Evolutionary conservation across 2,329 filamentous ascomycete species (phyloP).

Genomic region (Cordyceps militaris): DNA sequence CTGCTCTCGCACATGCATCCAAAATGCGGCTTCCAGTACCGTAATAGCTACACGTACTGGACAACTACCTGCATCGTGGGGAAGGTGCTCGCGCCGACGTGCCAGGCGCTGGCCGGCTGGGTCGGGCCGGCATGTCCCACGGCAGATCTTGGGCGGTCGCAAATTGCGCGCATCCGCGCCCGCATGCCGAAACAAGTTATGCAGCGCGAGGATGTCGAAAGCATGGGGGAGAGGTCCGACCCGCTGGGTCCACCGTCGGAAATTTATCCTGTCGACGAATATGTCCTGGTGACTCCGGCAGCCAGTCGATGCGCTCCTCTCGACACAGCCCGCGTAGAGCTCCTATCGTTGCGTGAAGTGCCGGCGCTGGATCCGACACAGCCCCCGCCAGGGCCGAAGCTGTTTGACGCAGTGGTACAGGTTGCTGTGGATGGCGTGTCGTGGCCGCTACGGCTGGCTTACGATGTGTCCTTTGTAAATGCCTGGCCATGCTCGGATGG

Average conservation of each 20-base stretch:
- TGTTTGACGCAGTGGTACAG: slow-evolving; percentile 54
- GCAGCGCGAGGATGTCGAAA: slow-evolving; percentile 51
- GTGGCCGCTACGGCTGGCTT: slow-evolving; percentile 56
- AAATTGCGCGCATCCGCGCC: slow-evolving; percentile 63
- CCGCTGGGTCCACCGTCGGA: slow-evolving; percentile 58
- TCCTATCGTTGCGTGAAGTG: slow-evolving; percentile 51
- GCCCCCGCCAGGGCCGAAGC: slow-evolving; percentile 30
- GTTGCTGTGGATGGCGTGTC: slow-evolving; percentile 58
- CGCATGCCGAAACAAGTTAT: slow-evolving; percentile 50
- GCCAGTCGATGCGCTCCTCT: slow-evolving; percentile 43
- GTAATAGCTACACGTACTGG: slow-evolving; percentile 70
- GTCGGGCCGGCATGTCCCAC: slow-evolving; percentile 65
- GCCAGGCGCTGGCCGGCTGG: slow-evolving; percentile 65
- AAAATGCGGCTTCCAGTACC: slow-evolving; percentile 68
- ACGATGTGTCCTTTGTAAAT: slow-evolving; percentile 59
- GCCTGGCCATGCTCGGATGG: slow-evolving; percentile 58
- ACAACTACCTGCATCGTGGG: slow-evolving; percentile 64
- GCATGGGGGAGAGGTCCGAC: slow-evolving; percentile 61
- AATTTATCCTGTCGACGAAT: slow-evolving; percentile 60
- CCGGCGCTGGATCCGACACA: slow-evolving; percentile 5
- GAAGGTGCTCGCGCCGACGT: slow-evolving; percentile 67
- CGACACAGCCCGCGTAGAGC: slow-evolving; percentile 63
- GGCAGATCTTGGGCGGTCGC: slow-evolving; percentile 56
- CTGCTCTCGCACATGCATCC: slow-evolving; percentile 62
- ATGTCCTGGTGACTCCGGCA: slow-evolving; percentile 53